These are phyloP conservation scores for Diaporthe helianthi DNA, from an alignment of 2,329 filamentous ascomycete genomes.

Conservation along the genomic window DNA sequence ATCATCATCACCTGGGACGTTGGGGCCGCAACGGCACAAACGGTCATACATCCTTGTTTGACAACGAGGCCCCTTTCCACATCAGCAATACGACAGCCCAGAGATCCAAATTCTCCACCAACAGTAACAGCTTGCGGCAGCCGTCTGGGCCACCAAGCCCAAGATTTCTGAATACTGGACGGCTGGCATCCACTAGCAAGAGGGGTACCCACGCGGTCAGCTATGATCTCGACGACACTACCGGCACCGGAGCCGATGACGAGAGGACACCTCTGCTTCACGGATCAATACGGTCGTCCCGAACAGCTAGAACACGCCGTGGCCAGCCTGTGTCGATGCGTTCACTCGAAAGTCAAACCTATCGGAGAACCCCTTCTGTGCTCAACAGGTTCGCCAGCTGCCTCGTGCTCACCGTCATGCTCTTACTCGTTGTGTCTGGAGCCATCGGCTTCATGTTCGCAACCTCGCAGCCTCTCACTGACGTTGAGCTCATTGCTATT, in stretches of 20 bases:
- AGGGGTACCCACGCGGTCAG: constrained; percentile 67
- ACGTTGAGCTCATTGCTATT: constrained; percentile 80
- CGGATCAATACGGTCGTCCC: constrained; percentile 63
- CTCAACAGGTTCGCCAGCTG: constrained; percentile 83
- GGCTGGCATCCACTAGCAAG: constrained; percentile 47
- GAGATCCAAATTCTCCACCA: constrained; percentile 65
- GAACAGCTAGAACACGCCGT: constrained; percentile 65
- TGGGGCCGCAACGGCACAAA: constrained; percentile 75
- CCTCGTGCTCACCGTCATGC: constrained; percentile 80
- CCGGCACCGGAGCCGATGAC: constrained; percentile 80
- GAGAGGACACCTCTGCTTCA: constrained; percentile 76
- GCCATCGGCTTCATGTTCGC: constrained; percentile 89
- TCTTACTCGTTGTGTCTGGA: constrained; percentile 82
- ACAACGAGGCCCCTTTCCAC: constrained; percentile 78
- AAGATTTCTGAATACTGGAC: constrained; percentile 53
- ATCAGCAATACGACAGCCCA: constrained; percentile 54
- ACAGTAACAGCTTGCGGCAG: constrained; percentile 58
- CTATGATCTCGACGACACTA: constrained; percentile 83
- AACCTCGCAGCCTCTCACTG: constrained; percentile 84
- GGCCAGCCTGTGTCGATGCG: constrained; percentile 61
- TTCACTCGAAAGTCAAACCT: constrained; percentile 77
- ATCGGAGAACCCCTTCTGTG: constrained; percentile 68
- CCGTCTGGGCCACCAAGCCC: constrained; percentile 76
- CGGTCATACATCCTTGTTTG: constrained; percentile 74
- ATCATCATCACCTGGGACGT: constrained; percentile 76